These are phyloP conservation scores for Coix lacrymajobi DNA, from an alignment of 176 grass and related monocot genomes.

Conservation along the genomic window DNA sequence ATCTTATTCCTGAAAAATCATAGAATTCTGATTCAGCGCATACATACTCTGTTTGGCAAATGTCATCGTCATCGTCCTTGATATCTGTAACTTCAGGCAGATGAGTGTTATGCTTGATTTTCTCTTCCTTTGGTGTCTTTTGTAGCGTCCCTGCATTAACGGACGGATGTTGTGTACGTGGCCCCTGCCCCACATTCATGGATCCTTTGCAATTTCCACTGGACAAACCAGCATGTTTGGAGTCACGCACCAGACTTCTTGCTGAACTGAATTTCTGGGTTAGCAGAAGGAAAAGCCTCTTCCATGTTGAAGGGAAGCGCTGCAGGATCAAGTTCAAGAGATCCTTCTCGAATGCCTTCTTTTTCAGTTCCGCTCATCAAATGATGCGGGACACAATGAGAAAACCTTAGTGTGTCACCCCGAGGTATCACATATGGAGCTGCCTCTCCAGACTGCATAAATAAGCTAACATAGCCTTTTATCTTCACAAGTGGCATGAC, in stretches of 20 bases:
- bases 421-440: slow-evolving; percentile 47
- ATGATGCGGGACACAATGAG: slow-evolving; percentile 56
- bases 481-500: slow-evolving; percentile 58
- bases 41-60: neutral
- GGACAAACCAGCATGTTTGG: slow-evolving; percentile 20
- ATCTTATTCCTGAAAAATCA: slow-evolving; percentile 39
- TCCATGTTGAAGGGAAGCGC: slow-evolving; percentile 48
- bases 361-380: slow-evolving; percentile 4
- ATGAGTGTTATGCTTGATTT: neutral
- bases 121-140: neutral
- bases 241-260: slow-evolving; percentile 15
- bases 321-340: slow-evolving; percentile 68
- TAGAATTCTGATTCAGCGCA: slow-evolving; percentile 49
- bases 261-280: slow-evolving; percentile 33
- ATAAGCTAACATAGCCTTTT: slow-evolving; percentile 59
- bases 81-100: slow-evolving; percentile 16
- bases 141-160: no score
- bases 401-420: slow-evolving; percentile 66
- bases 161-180: no score
- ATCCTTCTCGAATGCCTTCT: neutral
- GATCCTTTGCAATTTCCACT: neutral
- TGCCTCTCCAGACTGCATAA: slow-evolving; percentile 45
- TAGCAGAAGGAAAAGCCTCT: slow-evolving; percentile 14
- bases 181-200: no score
- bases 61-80: slow-evolving; percentile 3